Base-by-base conservation (phyloP, 495 filamentous ascomycete genomes). In the Aspergillus sparsus region DNA sequence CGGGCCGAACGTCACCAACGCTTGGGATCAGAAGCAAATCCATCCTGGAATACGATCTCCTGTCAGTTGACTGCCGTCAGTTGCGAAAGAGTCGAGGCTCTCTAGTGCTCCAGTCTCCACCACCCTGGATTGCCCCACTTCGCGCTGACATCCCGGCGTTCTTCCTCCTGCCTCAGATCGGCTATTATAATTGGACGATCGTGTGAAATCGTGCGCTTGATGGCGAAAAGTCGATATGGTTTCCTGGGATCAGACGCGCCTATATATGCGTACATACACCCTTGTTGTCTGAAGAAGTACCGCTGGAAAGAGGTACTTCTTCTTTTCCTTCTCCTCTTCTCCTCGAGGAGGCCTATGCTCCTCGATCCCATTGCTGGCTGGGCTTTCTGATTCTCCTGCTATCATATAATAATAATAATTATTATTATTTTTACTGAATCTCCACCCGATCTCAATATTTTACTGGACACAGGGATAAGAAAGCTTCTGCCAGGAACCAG, bases 1-100 rank as follows among this genome's bases (percentile, higher is more conserved):
- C 62, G 57, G 62, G 35, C 62, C 63, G 67, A 58, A 42, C 53
- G 63, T 61, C 59, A 21, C 51, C 60, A 67, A 53, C 56, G 60
- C 57, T 57, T 59, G 61, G 44, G 60, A 63, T 58, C 41, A 61
- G 60, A 66, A 58, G 37, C 57, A 63, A 55, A 27, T 41, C 32
- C 37, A 62, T 49, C 45, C 44, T 50, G 44, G 45, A 27, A 49
- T 51, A 41, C 44, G 55, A 59, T 58, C 57, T 42, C 49, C 37
- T 58, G 59, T 55, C 55, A 59, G 37, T 51, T 59, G 44, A 49
- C 49, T 57, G 44, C 44, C 55, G n/a, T n/a, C n/a, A n/a, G n/a
- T n/a, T n/a, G n/a, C n/a, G n/a, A n/a, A n/a, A 6, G 16, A 21
- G n/a, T 11, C 18, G 11, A 37, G 44, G 50, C 42, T 59, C 44